Evolutionary conservation across 139 green algal species (phyloP).

Genomic region (Tetratostichococcus sp.): DNA sequence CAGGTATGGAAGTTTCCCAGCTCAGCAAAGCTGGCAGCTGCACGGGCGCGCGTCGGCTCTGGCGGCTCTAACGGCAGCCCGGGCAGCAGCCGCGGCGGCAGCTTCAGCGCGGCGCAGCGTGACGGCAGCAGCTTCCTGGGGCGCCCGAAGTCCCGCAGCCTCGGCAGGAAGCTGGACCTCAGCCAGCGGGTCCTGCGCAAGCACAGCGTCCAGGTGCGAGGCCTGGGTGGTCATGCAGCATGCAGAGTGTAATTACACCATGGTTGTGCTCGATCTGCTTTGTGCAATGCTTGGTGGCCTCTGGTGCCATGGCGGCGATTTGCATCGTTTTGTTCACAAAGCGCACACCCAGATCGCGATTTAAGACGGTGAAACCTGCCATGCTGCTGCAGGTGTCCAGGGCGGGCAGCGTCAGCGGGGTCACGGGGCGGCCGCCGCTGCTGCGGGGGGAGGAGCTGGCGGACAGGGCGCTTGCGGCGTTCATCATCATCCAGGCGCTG

Average conservation of each 20-base stretch:
- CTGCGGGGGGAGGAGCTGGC: constrained; percentile 34
- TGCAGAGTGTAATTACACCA: too few species aligned
- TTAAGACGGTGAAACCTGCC: background rate
- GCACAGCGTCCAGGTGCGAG: background rate
- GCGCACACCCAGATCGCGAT: too few species aligned
- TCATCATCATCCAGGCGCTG: constrained; percentile 80
- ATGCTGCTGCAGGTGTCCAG: background rate
- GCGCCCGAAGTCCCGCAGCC: too few species aligned
- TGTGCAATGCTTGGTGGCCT: too few species aligned
- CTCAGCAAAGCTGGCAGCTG: background rate
- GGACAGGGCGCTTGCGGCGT: constrained; percentile 84
- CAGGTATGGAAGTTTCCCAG: constrained; percentile 75
- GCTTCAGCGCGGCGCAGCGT: background rate
- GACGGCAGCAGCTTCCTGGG: too few species aligned
- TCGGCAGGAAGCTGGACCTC: background rate
- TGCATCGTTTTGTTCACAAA: too few species aligned
- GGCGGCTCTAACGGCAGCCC: background rate
- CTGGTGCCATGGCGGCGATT: too few species aligned
- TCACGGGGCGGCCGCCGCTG: background rate
- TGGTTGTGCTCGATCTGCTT: too few species aligned
- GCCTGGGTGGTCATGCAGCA: background rate
- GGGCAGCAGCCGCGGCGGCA: background rate
- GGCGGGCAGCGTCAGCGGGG: background rate
- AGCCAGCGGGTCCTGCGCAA: background rate
- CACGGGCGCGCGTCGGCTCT: background rate